A percentile compares a stretch with the other conserved stretches of the same genome.
Evolutionary conservation across 2,329 filamentous ascomycete species (phyloP).

Genomic region (Phialemoniopsis sp.): DNA sequence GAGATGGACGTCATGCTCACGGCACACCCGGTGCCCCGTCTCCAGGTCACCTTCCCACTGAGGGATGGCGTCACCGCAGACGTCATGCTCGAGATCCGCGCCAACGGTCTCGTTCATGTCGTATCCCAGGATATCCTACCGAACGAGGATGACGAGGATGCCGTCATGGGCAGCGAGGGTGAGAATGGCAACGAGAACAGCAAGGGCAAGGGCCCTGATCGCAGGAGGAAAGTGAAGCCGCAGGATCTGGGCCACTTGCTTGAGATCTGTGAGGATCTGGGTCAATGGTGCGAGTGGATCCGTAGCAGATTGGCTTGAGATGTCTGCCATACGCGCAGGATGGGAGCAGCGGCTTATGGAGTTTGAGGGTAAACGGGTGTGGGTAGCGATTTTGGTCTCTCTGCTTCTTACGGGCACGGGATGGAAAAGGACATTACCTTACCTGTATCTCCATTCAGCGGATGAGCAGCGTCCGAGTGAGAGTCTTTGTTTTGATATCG

Average conservation of each 20-base stretch:
- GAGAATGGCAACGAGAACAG: conserved; percentile 19
- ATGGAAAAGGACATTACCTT: too few species aligned
- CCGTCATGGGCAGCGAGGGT: conserved; percentile 4
- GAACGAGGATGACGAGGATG: conserved; percentile 7
- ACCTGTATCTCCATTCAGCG: too few species aligned
- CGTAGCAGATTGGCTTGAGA: conserved; percentile 24
- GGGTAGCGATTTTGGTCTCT: too few species aligned
- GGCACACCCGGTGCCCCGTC: conserved; percentile 41
- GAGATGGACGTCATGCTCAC: conserved; percentile 50
- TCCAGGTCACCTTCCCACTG: conserved; percentile 53
- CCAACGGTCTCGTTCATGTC: conserved; percentile 56
- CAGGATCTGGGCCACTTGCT: conserved; percentile 40
- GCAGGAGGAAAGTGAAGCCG: conserved; percentile 21
- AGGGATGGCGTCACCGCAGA: conserved; percentile 37
- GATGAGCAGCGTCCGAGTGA: too few species aligned
- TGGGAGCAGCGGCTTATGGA: background rate
- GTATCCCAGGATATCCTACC: conserved; percentile 52
- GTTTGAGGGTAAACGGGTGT: too few species aligned
- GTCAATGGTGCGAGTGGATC: conserved; percentile 51
- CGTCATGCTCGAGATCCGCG: conserved; percentile 53
- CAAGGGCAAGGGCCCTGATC: conserved; percentile 10
- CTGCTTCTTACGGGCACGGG: too few species aligned
- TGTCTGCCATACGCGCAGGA: too few species aligned
- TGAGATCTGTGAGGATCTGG: conserved; percentile 47
- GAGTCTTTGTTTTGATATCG: too few species aligned